Evolutionary conservation across 805 yeast species (phyloP), one percentile per base, ranked within the genome.

Genomic region (Pichia occidentalis): DNA sequence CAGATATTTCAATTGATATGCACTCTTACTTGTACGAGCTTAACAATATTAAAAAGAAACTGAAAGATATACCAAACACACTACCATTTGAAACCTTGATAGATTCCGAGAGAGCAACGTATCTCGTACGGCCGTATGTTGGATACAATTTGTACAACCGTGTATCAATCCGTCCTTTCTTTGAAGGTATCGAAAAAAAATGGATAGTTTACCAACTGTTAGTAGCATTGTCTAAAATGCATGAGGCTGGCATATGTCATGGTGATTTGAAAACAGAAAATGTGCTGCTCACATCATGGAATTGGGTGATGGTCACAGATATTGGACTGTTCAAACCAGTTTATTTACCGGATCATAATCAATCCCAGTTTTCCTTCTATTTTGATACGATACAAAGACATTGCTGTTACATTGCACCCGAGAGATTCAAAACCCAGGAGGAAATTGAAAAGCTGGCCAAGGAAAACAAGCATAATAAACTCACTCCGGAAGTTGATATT

Each of bases 191-290:
- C 26, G 97, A 92, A 57, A 82, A 86, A 57, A 71, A 71, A 47
- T 92, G 96, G 83, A 69, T 90, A 24, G 75, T 78, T 4, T 92
- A 77, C 53, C 98, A 92, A 59, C 58, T 90, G 40, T 55, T 92
- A 21, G 65, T 68, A n/a, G 73, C 80, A 0, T 50, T 88, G 24
- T 63, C 68, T 1, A 71, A 73, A 35, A 68, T 88, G 39, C 97
- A 92, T 55, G 64, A 63, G 5, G 52, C 64, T 13, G 70, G 65
- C 8, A 67, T 87, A 4, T 72, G 64, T 39, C 98, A 92, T 59
- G 97, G 98, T 6, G 97, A 92, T 63, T 70, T 92, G 45, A 88
- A 92, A 61, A 68, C 90, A 0, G 98, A 92, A 59, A 92, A 92
- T 57, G 72, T 92, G 11, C 61, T 92, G 37, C 79, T 87, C 4